These are phyloP conservation scores for Hemerocallis citrina DNA, from an alignment of 106 monocot species.

Conservation along the genomic window DNA sequence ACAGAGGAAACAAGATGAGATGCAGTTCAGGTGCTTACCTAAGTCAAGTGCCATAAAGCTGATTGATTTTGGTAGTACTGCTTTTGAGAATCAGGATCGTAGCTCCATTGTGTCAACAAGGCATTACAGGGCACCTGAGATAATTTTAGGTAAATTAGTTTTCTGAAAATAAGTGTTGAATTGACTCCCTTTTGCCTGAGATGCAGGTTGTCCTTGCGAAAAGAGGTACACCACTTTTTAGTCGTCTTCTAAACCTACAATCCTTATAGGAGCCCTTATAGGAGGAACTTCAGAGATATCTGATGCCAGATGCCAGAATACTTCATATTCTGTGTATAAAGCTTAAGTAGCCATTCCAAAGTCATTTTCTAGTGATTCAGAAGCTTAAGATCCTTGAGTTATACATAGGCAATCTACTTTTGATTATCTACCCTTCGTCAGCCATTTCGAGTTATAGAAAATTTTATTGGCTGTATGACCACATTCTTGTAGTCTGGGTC, in stretches of 20 bases:
- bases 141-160: constrained; percentile 90
- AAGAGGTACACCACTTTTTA: constrained; percentile 1
- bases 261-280: too few species aligned
- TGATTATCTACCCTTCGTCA: neutral
- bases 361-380: neutral
- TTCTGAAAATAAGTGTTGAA: constrained; percentile 26
- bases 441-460: neutral
- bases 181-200: constrained; percentile 35
- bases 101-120: constrained; percentile 97
- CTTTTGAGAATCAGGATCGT: constrained; percentile 80
- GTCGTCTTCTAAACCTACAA: neutral
- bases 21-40: constrained; percentile 84
- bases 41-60: constrained; percentile 99
- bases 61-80: constrained; percentile 99
- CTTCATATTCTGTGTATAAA: neutral
- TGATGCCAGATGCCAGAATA: neutral
- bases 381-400: neutral
- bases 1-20: constrained; percentile 79
- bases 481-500: neutral
- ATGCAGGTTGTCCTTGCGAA: constrained; percentile 20
- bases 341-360: neutral
- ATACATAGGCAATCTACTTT: neutral
- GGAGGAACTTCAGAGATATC: neutral
- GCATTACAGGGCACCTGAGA: constrained; percentile 99
- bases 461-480: neutral